A percentile compares a stretch with the other conserved stretches of the same genome.
Conservation (phyloP, 1,139 yeast species). For the Zygosaccharomyces pseudobailii region DNA sequence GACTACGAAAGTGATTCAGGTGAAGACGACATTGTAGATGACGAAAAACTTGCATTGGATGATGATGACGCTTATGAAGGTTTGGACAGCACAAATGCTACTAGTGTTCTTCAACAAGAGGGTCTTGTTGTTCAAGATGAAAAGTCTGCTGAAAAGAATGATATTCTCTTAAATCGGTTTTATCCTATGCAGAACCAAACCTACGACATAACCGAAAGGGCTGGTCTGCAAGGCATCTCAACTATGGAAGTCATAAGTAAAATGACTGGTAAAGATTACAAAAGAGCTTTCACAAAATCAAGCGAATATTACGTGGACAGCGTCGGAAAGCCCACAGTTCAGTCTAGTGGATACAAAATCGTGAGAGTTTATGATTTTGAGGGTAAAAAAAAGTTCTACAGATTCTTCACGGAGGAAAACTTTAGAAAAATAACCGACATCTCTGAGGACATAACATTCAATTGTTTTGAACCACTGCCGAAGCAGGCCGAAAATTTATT, state of each 20-base stretch:
- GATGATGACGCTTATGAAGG: constrained; percentile 31
- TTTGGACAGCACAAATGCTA: constrained; percentile 32
- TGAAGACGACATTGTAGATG: constrained; percentile 33
- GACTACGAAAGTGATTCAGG: constrained; percentile 34
- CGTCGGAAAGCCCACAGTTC: constrained; percentile 34
- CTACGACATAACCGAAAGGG: constrained; percentile 42
- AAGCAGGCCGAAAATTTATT: constrained; percentile 13
- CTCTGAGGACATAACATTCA: background rate
- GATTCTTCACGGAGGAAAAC: constrained; percentile 53
- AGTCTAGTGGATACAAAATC: constrained; percentile 40
- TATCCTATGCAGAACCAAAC: constrained; percentile 65
- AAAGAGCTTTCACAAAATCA: constrained; percentile 46
- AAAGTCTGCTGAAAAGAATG: constrained; percentile 15
- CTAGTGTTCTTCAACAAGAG: constrained; percentile 31
- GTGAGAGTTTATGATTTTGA: constrained; percentile 66
- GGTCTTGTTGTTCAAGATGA: constrained; percentile 30
- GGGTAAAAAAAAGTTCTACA: constrained; percentile 67
- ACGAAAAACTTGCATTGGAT: constrained; percentile 27
- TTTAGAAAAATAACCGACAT: constrained; percentile 33
- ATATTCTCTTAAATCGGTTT: constrained; percentile 42
- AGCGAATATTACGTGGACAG: constrained; percentile 44
- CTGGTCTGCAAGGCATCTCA: constrained; percentile 49
- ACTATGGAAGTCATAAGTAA: constrained; percentile 48
- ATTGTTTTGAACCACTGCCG: constrained; percentile 4
- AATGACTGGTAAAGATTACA: constrained; percentile 52